Conservation (phyloP, 1,284 basidiomycete species). For the Acaromyces ingoldii region DNA sequence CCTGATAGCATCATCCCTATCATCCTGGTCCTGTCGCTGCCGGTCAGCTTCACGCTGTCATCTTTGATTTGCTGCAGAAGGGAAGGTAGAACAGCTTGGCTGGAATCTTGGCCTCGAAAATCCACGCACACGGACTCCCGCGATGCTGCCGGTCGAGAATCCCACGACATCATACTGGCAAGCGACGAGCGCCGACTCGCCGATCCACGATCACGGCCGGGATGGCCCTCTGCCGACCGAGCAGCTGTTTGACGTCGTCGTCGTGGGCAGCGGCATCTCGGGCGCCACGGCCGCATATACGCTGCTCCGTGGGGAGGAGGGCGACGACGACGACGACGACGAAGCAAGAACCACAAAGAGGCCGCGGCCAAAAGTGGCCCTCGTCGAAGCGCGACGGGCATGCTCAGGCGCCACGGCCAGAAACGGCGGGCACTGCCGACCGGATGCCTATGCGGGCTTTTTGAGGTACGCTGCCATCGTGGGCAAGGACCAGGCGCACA, state of each 20-base stretch:
- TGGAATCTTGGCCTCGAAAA: too few relatives aligned
- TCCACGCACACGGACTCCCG: too few relatives aligned
- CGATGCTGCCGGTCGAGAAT: slow-evolving; percentile 1
- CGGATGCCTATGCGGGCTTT: slow-evolving; percentile 7
- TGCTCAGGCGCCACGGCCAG: slow-evolving; percentile 10
- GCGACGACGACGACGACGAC: background rate
- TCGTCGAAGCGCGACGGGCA: slow-evolving; percentile 8
- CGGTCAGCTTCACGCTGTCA: too few relatives aligned
- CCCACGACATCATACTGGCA: slow-evolving; percentile 10
- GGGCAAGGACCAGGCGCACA: slow-evolving; percentile 3
- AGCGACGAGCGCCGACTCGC: background rate
- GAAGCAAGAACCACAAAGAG: background rate
- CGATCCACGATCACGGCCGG: slow-evolving; percentile 1
- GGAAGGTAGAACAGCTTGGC: too few relatives aligned
- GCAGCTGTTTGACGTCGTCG: slow-evolving; percentile 22
- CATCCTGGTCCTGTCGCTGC: too few relatives aligned
- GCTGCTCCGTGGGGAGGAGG: background rate
- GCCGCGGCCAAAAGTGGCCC: background rate
- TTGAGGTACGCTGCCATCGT: slow-evolving; percentile 1
- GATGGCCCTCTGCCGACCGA: background rate
- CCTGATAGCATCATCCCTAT: too few relatives aligned
- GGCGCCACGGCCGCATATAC: slow-evolving; percentile 47
- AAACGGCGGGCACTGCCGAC: slow-evolving; percentile 11
- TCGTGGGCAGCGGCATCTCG: slow-evolving; percentile 47
- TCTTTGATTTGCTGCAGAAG: too few relatives aligned